Evolutionary conservation across 768 basidiomycete genomes (phyloP).

Genomic region (Tricholoma hemisulphureum): DNA sequence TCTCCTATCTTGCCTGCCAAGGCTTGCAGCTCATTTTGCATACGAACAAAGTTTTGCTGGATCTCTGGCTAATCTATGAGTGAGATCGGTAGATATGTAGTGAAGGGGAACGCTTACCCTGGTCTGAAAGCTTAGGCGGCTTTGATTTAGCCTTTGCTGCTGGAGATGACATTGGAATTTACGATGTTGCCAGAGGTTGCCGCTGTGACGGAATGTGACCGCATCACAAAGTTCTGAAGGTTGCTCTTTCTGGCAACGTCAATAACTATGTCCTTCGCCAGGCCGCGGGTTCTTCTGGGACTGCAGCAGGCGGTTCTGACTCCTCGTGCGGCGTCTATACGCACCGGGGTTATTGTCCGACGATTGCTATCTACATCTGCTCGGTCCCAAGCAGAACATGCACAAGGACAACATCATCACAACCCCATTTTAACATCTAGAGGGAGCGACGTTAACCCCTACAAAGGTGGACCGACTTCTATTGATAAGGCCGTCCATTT

Average conservation of each 20-base stretch:
- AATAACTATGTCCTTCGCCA: constrained; percentile 56
- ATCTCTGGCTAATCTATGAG: constrained; percentile 68
- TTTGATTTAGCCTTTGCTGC: constrained; percentile 60
- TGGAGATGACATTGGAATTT: constrained; percentile 43
- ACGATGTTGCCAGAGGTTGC: constrained; percentile 38
- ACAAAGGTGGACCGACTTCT: constrained; percentile 80
- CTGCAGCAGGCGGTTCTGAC: constrained; percentile 46
- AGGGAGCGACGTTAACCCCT: constrained; percentile 61
- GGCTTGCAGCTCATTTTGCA: constrained; percentile 88
- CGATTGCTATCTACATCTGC: constrained; percentile 52
- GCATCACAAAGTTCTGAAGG: constrained; percentile 37
- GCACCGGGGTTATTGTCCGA: constrained; percentile 40
- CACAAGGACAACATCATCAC: constrained; percentile 25
- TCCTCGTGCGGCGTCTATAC: constrained; percentile 29
- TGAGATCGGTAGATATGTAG: constrained; percentile 11
- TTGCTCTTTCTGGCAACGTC: constrained; percentile 44
- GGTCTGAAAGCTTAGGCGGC: constrained; percentile 56
- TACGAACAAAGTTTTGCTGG: constrained; percentile 75
- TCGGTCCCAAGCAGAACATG: constrained; percentile 38
- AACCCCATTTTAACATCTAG: constrained; percentile 39
- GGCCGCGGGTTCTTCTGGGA: constrained; percentile 50
- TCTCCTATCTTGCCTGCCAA: constrained; percentile 94
- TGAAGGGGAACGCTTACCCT: constrained; percentile 51
- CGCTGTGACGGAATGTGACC: constrained; percentile 34
- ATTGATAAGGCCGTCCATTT: constrained; percentile 94